Evolutionary conservation across 441 rosid species (phyloP).

Genomic region (Brassica hybrid): DNA sequence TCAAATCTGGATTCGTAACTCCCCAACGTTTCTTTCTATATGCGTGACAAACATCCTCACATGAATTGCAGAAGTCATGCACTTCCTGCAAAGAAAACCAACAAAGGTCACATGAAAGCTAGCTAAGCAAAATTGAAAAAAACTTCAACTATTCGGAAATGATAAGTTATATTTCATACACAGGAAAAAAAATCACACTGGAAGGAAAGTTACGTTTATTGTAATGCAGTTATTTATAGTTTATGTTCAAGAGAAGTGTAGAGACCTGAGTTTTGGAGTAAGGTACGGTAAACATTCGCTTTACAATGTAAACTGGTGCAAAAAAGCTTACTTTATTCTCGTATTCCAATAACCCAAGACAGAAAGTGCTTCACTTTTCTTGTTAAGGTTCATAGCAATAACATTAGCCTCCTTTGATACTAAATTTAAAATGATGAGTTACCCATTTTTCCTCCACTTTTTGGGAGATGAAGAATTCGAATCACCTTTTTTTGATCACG

Average conservation of each 20-base stretch:
- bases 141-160: too few species aligned
- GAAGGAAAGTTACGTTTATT: too few species aligned
- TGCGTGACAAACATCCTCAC: conserved; percentile 93
- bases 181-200: too few species aligned
- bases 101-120: conserved; percentile 18
- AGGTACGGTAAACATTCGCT: conserved; percentile 46
- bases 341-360: conserved; percentile 84
- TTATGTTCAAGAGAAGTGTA: too few species aligned
- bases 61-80: conserved; percentile 79
- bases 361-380: conserved; percentile 90
- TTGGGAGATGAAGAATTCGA: too few species aligned
- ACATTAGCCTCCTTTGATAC: conserved; percentile 40
- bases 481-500: too few species aligned
- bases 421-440: too few species aligned
- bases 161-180: too few species aligned
- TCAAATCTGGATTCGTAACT: conserved; percentile 70
- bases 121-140: conserved; percentile 40
- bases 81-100: conserved; percentile 53
- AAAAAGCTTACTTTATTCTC: conserved; percentile 89
- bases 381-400: conserved; percentile 34
- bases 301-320: conserved; percentile 85
- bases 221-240: too few species aligned
- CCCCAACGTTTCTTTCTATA: conserved; percentile 94
- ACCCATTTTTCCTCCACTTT: too few species aligned
- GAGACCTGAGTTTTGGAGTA: too few species aligned